Evolutionary conservation across 1,284 basidiomycete genomes (phyloP).

Genomic region (Moesziomyces sp.): DNA sequence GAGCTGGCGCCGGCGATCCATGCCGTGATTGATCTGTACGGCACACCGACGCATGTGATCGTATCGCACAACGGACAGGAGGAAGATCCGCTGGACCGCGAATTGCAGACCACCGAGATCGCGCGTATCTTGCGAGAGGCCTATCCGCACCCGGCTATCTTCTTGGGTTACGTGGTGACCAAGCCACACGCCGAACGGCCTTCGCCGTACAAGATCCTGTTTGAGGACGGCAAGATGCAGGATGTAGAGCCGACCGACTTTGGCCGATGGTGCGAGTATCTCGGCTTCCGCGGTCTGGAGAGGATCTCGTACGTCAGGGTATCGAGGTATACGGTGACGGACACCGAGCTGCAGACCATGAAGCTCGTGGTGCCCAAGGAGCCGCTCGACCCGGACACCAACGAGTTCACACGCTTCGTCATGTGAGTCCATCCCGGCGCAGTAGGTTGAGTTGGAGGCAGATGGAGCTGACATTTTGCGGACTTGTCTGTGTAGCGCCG

Average conservation of each 20-base stretch:
- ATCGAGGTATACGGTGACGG: slow-evolving; percentile 62
- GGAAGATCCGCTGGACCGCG: slow-evolving; percentile 86
- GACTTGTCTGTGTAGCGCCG: slow-evolving; percentile 8
- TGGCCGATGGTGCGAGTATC: slow-evolving; percentile 65
- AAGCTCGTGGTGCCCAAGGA: slow-evolving; percentile 58
- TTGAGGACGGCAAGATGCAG: slow-evolving; percentile 65
- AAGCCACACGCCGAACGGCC: slow-evolving; percentile 79
- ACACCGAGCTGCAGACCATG: slow-evolving; percentile 64
- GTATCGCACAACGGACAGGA: slow-evolving; percentile 93
- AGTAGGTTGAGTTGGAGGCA: background rate
- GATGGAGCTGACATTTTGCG: slow-evolving; percentile 2
- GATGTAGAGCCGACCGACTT: slow-evolving; percentile 70
- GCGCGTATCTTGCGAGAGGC: slow-evolving; percentile 81
- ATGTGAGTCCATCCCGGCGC: slow-evolving; percentile 20
- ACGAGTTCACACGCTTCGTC: slow-evolving; percentile 41
- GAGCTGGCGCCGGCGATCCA: slow-evolving; percentile 84
- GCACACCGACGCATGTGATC: slow-evolving; percentile 81
- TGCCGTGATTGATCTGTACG: slow-evolving; percentile 85
- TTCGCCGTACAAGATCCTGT: slow-evolving; percentile 83
- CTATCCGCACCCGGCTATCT: slow-evolving; percentile 82
- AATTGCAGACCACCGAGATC: slow-evolving; percentile 84
- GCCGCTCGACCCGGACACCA: slow-evolving; percentile 48
- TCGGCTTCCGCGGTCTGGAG: slow-evolving; percentile 60
- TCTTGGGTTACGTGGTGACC: slow-evolving; percentile 79
- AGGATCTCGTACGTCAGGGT: slow-evolving; percentile 62